Evolutionary conservation across 2,329 filamentous ascomycete genomes (phyloP).

Genomic region (Alternaria triticimaculans): DNA sequence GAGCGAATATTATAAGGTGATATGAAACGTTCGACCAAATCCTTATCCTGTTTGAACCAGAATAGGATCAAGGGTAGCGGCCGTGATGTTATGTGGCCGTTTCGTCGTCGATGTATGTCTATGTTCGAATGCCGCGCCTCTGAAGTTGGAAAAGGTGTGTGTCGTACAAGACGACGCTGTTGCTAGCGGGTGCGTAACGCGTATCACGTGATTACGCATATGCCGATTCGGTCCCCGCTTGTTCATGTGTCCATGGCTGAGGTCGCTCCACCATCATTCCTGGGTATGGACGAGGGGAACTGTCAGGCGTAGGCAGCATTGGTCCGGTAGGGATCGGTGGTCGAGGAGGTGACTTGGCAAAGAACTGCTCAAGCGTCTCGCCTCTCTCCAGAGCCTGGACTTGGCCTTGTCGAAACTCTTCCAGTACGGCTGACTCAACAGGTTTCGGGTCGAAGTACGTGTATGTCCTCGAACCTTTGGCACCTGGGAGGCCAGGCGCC

Average conservation of each 20-base stretch:
- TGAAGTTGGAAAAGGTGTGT: not conserved
- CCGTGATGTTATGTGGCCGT: not conserved
- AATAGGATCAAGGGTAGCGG: not conserved
- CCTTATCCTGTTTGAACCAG: not conserved
- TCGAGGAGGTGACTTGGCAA: conserved; percentile 1
- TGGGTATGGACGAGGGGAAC: not conserved
- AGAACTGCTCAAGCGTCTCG: conserved; percentile 16
- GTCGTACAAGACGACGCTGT: not conserved
- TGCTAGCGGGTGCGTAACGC: not conserved
- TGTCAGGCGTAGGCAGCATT: not conserved
- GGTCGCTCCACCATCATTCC: not conserved
- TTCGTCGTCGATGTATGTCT: not conserved
- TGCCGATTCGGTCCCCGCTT: not conserved
- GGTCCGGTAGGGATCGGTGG: not conserved
- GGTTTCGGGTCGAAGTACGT: conserved; percentile 63
- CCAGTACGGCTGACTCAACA: conserved; percentile 11
- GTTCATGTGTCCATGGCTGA: not conserved
- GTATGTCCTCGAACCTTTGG: conserved; percentile 52
- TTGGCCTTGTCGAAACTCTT: conserved; percentile 13
- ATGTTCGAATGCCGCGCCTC: not conserved
- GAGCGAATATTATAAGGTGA: not conserved
- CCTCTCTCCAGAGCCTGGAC: conserved; percentile 15
- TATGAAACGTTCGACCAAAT: not conserved
- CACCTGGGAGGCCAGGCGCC: conserved; percentile 61
- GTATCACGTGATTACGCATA: not conserved